phyloP scores from a whole-genome alignment of 192 early-diverging fungal species.

The Coemansia sp. region DNA sequence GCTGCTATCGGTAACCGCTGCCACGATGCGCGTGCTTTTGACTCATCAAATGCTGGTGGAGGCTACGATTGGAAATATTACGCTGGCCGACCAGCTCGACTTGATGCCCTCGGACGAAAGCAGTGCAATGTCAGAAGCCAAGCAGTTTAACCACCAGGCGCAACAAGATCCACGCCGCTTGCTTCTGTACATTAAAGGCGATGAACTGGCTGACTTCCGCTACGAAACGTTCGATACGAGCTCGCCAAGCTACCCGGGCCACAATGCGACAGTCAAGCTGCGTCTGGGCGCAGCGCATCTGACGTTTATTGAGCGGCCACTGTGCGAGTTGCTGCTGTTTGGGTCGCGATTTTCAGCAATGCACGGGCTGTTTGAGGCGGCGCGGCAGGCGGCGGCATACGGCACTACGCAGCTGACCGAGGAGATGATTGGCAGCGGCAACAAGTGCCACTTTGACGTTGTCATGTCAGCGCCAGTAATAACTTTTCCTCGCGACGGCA shows the following conservation, averaged over 20 bases:
- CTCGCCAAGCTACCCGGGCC: slow-evolving; percentile 70
- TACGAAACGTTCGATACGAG: slow-evolving; percentile 77
- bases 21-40: slow-evolving; percentile 64
- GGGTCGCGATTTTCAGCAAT: slow-evolving; percentile 84
- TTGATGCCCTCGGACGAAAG: slow-evolving; percentile 17
- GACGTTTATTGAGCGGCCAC: slow-evolving; percentile 74
- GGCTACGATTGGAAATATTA: slow-evolving; percentile 71
- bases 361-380: slow-evolving; percentile 85
- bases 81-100: slow-evolving; percentile 61
- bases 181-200: slow-evolving; percentile 81
- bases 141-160: background rate
- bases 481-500: slow-evolving; percentile 65
- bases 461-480: slow-evolving; percentile 83
- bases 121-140: background rate
- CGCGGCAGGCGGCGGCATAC: slow-evolving; percentile 76
- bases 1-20: slow-evolving; percentile 67
- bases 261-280: slow-evolving; percentile 74
- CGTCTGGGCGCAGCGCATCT: slow-evolving; percentile 77
- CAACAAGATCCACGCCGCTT: slow-evolving; percentile 35
- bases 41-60: slow-evolving; percentile 59
- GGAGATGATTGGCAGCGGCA: slow-evolving; percentile 55
- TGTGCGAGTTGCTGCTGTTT: slow-evolving; percentile 70
- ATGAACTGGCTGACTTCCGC: slow-evolving; percentile 81
- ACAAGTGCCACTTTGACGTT: slow-evolving; percentile 82
- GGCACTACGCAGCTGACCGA: slow-evolving; percentile 76